phyloP scores from a whole-genome alignment of 331 rosid species.

The Rosa hybrid region DNA sequence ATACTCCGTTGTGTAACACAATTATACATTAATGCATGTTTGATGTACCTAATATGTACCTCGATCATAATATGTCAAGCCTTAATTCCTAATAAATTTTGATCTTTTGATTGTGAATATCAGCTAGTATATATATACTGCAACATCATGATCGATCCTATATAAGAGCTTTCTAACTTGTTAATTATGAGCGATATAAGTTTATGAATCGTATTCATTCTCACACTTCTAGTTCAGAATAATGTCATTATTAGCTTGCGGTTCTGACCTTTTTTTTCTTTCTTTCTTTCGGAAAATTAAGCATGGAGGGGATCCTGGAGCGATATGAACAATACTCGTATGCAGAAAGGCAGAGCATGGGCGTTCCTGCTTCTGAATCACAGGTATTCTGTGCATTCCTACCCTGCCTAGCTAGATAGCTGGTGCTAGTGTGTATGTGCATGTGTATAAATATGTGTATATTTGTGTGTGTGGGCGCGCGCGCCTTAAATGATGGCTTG shows the following conservation, averaged over 20 bases:
- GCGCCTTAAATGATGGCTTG: no score
- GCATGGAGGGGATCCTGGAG: constrained; percentile 71
- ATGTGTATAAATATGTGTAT: neutral
- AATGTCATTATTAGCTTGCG: neutral
- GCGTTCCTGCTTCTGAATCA: constrained; percentile 34
- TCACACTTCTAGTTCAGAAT: neutral
- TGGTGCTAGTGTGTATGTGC: neutral
- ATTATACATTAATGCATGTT: no score
- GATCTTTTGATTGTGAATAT: no score
- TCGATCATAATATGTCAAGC: no score
- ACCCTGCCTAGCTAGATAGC: neutral
- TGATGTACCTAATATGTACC: no score
- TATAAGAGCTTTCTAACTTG: neutral
- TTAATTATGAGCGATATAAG: neutral
- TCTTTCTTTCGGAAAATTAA: constrained; percentile 5
- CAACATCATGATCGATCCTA: neutral
- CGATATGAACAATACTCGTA: constrained; percentile 57
- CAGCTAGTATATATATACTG: neutral
- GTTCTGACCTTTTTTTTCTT: neutral
- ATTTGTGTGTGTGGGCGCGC: no score
- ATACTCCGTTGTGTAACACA: no score
- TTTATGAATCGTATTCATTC: neutral
- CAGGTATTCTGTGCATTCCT: constrained; percentile 43
- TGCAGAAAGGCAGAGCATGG: constrained; percentile 33
- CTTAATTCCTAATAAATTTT: no score